These are phyloP conservation scores for Trichoderma hamatum DNA, from an alignment of 2,329 filamentous ascomycete species.

Conservation along the genomic window DNA sequence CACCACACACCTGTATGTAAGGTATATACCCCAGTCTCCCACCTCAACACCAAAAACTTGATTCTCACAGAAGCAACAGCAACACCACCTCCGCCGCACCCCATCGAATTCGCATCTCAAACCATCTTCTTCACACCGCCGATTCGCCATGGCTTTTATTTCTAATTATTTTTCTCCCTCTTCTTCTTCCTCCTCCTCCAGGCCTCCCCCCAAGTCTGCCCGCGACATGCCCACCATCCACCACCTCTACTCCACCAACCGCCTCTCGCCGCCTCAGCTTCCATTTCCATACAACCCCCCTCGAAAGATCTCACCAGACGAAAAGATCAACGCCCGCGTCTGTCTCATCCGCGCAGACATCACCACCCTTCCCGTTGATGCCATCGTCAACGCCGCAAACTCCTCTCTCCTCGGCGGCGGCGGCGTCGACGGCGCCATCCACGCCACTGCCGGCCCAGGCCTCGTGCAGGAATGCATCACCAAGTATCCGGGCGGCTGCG, in stretches of 20 bases:
- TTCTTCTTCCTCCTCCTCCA: neutral
- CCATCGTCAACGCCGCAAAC: slow-evolving; percentile 95
- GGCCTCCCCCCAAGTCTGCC: slow-evolving; percentile 31
- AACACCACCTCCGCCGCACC: neutral
- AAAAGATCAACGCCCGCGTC: slow-evolving; percentile 69
- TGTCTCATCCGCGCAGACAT: slow-evolving; percentile 77
- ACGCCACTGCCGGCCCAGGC: slow-evolving; percentile 72
- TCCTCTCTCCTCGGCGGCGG: slow-evolving; percentile 76
- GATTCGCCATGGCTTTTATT: neutral
- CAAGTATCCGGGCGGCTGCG: slow-evolving; percentile 74
- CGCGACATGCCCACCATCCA: slow-evolving; percentile 64
- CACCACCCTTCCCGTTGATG: slow-evolving; percentile 74
- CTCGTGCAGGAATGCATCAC: slow-evolving; percentile 67
- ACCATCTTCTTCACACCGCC: neutral
- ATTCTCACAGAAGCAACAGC: neutral
- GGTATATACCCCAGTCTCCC: neutral
- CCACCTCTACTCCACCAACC: slow-evolving; percentile 60
- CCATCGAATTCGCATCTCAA: neutral
- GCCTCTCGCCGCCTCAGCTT: slow-evolving; percentile 39
- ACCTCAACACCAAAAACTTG: neutral
- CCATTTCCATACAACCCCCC: slow-evolving; percentile 10
- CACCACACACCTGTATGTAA: neutral
- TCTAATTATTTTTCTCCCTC: too few relatives aligned
- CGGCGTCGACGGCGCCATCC: slow-evolving; percentile 90
- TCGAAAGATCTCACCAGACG: slow-evolving; percentile 34